phyloP scores from a whole-genome alignment of 208 protist genomes.

The Crithidia sp. region DNA sequence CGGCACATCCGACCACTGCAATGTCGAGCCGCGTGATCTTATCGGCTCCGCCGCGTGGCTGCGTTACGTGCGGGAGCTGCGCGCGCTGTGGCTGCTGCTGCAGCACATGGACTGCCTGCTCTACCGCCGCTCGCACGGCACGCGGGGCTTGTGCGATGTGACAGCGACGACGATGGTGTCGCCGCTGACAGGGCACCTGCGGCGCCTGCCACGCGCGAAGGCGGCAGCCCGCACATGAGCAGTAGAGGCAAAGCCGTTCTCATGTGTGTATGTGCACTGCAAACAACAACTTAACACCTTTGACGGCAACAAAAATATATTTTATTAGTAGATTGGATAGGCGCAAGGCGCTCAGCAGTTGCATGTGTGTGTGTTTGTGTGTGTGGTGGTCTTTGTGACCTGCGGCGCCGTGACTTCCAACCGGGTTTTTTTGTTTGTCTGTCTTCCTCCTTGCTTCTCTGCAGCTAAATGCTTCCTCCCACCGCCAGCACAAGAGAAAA shows the following conservation, averaged over 20 bases:
- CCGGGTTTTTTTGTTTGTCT: no score
- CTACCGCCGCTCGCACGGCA: conserved; percentile 30
- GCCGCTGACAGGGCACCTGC: conserved; percentile 25
- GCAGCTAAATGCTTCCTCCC: no score
- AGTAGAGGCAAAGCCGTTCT: background rate
- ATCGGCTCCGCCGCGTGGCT: conserved; percentile 8
- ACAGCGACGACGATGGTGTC: conserved; percentile 27
- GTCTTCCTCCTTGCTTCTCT: no score
- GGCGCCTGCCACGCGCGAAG: conserved; percentile 1
- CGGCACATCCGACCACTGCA: conserved; percentile 31
- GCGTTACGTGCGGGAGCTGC: conserved; percentile 34
- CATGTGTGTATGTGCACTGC: background rate
- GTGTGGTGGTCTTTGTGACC: no score
- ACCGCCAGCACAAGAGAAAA: no score
- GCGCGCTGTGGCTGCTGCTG: conserved; percentile 28
- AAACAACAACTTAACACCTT: background rate
- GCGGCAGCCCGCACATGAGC: no score
- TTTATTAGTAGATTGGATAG: no score
- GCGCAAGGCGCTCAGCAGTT: no score
- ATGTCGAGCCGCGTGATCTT: conserved; percentile 4
- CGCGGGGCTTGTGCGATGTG: conserved; percentile 20
- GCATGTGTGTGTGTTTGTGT: no score
- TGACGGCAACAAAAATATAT: no score
- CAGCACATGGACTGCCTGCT: conserved; percentile 37
- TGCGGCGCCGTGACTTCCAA: no score